A percentile compares a stretch with the other conserved stretches of the same genome.
Evolutionary conservation across 1,284 basidiomycete genomes (phyloP).

Genomic region (Peniophora sp.): DNA sequence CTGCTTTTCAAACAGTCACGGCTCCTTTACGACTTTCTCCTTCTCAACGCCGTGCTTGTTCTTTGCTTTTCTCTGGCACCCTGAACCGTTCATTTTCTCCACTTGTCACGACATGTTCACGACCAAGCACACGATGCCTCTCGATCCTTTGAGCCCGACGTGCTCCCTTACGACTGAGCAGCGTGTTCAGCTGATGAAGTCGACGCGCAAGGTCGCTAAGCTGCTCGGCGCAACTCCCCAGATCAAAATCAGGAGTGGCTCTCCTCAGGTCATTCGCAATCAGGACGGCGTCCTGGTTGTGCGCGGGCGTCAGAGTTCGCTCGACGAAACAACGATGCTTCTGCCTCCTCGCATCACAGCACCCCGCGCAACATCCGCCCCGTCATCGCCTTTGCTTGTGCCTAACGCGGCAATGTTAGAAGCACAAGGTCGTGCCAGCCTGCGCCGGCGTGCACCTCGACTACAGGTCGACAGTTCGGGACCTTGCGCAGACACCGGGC

Average conservation of each 20-base stretch:
- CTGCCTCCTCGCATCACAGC: no score
- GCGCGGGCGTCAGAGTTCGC: no score
- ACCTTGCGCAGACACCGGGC: neutral
- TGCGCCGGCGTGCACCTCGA: neutral
- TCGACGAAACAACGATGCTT: no score
- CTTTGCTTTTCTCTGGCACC: neutral
- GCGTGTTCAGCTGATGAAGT: neutral
- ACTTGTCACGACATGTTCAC: no score
- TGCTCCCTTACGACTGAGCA: neutral
- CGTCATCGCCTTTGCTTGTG: no score
- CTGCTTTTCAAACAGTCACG: neutral
- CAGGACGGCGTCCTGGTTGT: neutral
- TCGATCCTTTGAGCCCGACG: neutral
- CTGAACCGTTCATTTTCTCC: neutral
- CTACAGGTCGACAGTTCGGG: neutral
- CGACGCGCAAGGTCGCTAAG: neutral
- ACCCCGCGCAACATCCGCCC: no score
- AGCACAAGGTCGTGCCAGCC: neutral
- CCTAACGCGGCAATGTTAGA: neutral
- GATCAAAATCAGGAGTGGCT: neutral
- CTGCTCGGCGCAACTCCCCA: neutral
- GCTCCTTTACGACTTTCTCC: neutral
- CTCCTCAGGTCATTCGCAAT: neutral
- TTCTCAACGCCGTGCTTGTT: neutral
- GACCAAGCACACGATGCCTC: no score